Percentiles rank a stretch among this genome's conserved stretches.
Evolutionary conservation across 2,329 filamentous ascomycete species (phyloP).

Genomic region (Ophiostoma perfectum): DNA sequence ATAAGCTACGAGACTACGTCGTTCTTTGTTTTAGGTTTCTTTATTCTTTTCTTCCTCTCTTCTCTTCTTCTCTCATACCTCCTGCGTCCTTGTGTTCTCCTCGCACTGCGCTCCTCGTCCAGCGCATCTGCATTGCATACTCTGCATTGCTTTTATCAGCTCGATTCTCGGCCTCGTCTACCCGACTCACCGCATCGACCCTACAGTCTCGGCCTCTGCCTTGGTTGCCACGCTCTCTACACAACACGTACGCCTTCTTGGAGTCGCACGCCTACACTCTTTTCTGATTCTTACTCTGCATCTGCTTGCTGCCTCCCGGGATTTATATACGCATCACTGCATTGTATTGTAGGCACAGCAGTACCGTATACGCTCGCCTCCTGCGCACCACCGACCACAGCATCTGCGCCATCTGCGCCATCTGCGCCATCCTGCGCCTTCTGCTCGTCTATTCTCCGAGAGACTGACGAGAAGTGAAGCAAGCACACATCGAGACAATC

Average conservation of each 20-base stretch:
- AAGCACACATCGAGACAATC: too few species aligned
- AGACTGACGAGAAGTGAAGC: too few species aligned
- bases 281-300: neutral
- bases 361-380: neutral
- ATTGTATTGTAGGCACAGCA: neutral
- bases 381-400: neutral
- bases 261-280: neutral
- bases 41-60: neutral
- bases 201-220: neutral
- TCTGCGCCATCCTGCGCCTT: neutral
- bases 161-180: neutral
- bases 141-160: neutral
- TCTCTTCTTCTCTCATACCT: neutral
- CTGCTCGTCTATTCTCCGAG: too few species aligned
- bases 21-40: neutral
- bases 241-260: too few species aligned
- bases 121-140: neutral
- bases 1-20: neutral
- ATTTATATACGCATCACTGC: neutral
- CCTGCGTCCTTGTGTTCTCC: too few species aligned
- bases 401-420: neutral
- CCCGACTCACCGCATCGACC: constrained; percentile 8
- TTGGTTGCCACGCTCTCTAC: too few species aligned
- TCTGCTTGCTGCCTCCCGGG: too few species aligned
- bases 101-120: neutral